Percentiles rank a stretch among this genome's conserved stretches.
Evolutionary conservation across 352 stramenopile genomes (phyloP).

Genomic region (Phytophthora citricola): DNA sequence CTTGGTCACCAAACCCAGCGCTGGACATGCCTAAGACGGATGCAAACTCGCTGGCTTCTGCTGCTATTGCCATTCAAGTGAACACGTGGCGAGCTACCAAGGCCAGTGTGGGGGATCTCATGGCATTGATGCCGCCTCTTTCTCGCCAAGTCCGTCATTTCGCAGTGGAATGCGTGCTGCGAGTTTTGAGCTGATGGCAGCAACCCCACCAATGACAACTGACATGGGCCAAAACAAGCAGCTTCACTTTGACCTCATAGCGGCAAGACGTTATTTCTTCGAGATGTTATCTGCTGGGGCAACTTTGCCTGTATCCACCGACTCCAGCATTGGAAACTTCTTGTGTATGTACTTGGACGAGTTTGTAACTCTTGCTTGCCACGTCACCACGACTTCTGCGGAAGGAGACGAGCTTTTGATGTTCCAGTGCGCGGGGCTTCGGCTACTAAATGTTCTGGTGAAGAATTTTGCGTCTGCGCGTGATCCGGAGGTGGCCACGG

Average conservation of each 20-base stretch:
- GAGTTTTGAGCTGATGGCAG: constrained; percentile 69
- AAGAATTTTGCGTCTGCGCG: constrained; percentile 58
- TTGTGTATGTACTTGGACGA: constrained; percentile 90
- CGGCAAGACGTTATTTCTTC: constrained; percentile 56
- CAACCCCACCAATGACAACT: constrained; percentile 24
- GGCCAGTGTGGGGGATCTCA: constrained; percentile 59
- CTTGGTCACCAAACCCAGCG: constrained; percentile 23
- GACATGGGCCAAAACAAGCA: constrained; percentile 28
- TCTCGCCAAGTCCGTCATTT: constrained; percentile 83
- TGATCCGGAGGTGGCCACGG: constrained; percentile 73
- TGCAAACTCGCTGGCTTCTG: constrained; percentile 39
- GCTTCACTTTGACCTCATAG: constrained; percentile 77
- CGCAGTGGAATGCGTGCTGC: constrained; percentile 78
- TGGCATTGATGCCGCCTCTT: constrained; percentile 68
- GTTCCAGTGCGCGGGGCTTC: constrained; percentile 78
- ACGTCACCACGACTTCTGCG: constrained; percentile 72
- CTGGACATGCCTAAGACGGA: constrained; percentile 34
- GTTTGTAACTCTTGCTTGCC: constrained; percentile 85
- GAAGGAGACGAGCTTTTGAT: constrained; percentile 80
- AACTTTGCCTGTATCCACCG: constrained; percentile 11
- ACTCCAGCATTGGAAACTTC: constrained; percentile 57
- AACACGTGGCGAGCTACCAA: constrained; percentile 83
- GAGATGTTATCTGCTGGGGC: constrained; percentile 39
- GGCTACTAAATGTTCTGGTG: constrained; percentile 71
- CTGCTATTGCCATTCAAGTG: constrained; percentile 59